Conservation (phyloP, 495 filamentous ascomycete genomes). For the Amniculicola lignicola region DNA sequence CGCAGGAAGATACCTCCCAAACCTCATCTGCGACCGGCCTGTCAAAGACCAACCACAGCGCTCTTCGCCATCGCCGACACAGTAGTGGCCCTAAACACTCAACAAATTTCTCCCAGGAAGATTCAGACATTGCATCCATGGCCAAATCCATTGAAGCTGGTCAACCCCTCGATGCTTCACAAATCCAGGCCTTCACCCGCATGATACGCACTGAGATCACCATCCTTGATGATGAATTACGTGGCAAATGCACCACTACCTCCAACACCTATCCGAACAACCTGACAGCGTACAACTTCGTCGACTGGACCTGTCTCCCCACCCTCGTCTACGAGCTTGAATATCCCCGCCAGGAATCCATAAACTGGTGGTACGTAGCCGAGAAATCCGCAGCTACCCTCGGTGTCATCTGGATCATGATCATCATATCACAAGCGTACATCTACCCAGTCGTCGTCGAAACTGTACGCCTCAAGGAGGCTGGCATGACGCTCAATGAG, state of each 20-base stretch:
- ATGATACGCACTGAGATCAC: conserved; percentile 62
- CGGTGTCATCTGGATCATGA: conserved; percentile 64
- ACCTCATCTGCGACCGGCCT: conserved; percentile 29
- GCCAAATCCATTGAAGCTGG: conserved; percentile 55
- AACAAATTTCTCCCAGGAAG: conserved; percentile 38
- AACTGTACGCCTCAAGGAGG: conserved; percentile 61
- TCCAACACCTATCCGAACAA: conserved; percentile 61
- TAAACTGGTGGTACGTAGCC: conserved; percentile 68
- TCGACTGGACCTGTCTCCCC: conserved; percentile 68
- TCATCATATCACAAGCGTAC: conserved; percentile 50
- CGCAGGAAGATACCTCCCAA: conserved; percentile 33
- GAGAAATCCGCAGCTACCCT: conserved; percentile 67
- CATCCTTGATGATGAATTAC: conserved; percentile 59
- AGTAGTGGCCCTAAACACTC: conserved; percentile 39
- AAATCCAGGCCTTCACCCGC: conserved; percentile 56
- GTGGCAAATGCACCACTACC: conserved; percentile 48
- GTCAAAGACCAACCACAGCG: conserved; percentile 41
- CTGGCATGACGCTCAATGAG: conserved; percentile 54
- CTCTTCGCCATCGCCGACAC: conserved; percentile 45
- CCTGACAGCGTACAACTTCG: conserved; percentile 62
- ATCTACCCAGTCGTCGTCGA: conserved; percentile 66
- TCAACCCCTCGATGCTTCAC: conserved; percentile 55
- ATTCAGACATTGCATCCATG: conserved; percentile 53
- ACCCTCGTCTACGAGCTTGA: conserved; percentile 75
- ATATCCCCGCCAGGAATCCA: conserved; percentile 64